Evolutionary conservation across 257 asterid genomes (phyloP).

Genomic region (Nemophila menziesii): DNA sequence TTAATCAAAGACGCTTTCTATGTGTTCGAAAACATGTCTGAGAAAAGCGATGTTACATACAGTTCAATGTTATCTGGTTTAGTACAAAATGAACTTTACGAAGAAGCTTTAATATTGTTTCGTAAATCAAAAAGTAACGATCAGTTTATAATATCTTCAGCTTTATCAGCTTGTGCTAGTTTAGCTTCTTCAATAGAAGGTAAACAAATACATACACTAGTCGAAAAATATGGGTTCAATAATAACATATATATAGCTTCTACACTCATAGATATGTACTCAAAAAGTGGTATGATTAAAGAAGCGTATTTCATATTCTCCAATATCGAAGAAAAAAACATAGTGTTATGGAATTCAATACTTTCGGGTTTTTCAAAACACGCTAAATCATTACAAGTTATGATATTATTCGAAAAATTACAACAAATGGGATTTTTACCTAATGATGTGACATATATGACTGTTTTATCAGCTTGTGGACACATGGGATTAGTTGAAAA

Average conservation of each 20-base stretch:
- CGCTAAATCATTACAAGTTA: constrained; percentile 58
- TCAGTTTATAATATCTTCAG: constrained; percentile 48
- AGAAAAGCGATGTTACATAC: constrained; percentile 72
- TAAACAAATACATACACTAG: constrained; percentile 51
- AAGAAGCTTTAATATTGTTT: constrained; percentile 59
- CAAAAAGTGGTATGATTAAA: constrained; percentile 66
- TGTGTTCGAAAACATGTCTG: constrained; percentile 42
- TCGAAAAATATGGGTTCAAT: constrained; percentile 40
- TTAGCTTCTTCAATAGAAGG: constrained; percentile 83
- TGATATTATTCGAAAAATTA: constrained; percentile 83
- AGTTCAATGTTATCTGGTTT: constrained; percentile 87
- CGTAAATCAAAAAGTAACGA: constrained; percentile 31
- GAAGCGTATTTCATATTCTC: constrained; percentile 53
- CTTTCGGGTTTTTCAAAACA: constrained; percentile 75
- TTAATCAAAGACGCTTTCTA: constrained; percentile 42
- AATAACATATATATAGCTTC: constrained; percentile 41
- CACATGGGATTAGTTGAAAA: constrained; percentile 73
- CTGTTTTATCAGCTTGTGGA: constrained; percentile 71
- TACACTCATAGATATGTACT: constrained; percentile 73
- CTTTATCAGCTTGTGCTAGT: constrained; percentile 66
- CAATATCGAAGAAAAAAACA: constrained; percentile 44
- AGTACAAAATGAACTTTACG: constrained; percentile 56
- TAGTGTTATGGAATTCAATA: constrained; percentile 74
- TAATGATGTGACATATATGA: constrained; percentile 53
- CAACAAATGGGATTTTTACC: constrained; percentile 46